Conservation (phyloP, 352 stramenopile genomes). For the Phytophthora tentaculata region DNA sequence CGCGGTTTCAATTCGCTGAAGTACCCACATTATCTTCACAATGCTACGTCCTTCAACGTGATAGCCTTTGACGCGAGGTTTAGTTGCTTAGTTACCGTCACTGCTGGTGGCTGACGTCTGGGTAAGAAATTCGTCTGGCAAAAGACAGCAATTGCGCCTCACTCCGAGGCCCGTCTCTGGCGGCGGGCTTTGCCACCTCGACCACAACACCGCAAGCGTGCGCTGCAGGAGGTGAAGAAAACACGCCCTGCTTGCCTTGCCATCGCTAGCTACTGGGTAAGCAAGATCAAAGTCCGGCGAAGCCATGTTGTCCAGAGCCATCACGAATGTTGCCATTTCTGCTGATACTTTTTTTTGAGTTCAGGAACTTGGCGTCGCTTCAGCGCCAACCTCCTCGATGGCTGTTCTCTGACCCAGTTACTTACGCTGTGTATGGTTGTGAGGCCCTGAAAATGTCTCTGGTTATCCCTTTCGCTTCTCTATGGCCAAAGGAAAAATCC, state of each 20-base stretch:
- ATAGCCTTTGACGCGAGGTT: neutral
- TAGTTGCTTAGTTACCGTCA: neutral
- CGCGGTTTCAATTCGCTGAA: slow-evolving; percentile 15
- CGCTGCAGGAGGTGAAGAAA: neutral
- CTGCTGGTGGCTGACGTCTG: slow-evolving; percentile 20
- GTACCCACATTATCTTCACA: slow-evolving; percentile 1
- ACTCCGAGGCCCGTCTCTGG: slow-evolving; percentile 11
- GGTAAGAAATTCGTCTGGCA: slow-evolving; percentile 24
- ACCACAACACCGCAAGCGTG: slow-evolving; percentile 1
- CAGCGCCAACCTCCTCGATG: slow-evolving; percentile 1
- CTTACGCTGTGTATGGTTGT: slow-evolving; percentile 41
- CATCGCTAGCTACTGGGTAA: neutral
- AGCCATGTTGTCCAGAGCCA: slow-evolving; percentile 12
- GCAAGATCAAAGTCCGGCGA: neutral
- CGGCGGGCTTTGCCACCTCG: slow-evolving; percentile 21
- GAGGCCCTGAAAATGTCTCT: slow-evolving; percentile 30
- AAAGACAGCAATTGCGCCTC: slow-evolving; percentile 10
- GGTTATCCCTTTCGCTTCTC: slow-evolving; percentile 23
- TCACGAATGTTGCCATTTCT: slow-evolving; percentile 28
- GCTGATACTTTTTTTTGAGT: slow-evolving; percentile 12
- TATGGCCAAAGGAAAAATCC: slow-evolving; percentile 28
- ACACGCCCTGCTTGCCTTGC: neutral
- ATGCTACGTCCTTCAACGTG: slow-evolving; percentile 10
- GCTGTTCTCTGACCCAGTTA: slow-evolving; percentile 30
- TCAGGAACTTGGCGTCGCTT: slow-evolving; percentile 21